These are phyloP conservation scores for Saprolegnia diclina DNA, from an alignment of 352 stramenopile species.

Conservation along the genomic window DNA sequence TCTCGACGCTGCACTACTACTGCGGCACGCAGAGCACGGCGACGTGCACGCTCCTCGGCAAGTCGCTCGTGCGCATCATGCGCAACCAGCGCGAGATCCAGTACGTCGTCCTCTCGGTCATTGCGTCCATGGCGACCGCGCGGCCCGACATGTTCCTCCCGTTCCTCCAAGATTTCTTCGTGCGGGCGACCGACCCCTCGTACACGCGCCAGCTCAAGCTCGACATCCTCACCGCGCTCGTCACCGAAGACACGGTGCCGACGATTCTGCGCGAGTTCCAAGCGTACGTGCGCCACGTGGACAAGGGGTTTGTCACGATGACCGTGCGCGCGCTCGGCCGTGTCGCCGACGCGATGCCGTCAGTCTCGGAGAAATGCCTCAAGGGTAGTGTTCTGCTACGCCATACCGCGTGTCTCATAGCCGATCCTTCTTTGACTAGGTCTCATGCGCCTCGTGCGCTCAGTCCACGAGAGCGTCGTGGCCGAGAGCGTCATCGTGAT, in stretches of 20 bases:
- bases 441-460: slow-evolving; percentile 77
- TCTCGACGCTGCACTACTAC: slow-evolving; percentile 96
- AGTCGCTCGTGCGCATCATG: slow-evolving; percentile 96
- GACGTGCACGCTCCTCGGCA: slow-evolving; percentile 89
- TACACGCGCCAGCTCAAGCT: slow-evolving; percentile 97
- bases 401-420: background rate
- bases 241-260: slow-evolving; percentile 88
- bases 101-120: slow-evolving; percentile 95
- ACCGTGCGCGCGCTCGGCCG: slow-evolving; percentile 90
- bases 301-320: slow-evolving; percentile 94
- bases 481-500: slow-evolving; percentile 95
- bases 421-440: slow-evolving; percentile 27
- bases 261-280: slow-evolving; percentile 94
- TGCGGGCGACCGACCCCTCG: slow-evolving; percentile 90
- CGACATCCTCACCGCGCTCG: slow-evolving; percentile 93
- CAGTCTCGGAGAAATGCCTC: slow-evolving; percentile 87
- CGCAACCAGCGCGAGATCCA: slow-evolving; percentile 96
- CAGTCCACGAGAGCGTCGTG: slow-evolving; percentile 86
- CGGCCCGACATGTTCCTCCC: slow-evolving; percentile 94
- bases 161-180: slow-evolving; percentile 97
- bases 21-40: slow-evolving; percentile 87
- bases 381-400: slow-evolving; percentile 57
- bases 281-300: slow-evolving; percentile 92
- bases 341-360: slow-evolving; percentile 86
- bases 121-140: slow-evolving; percentile 91